Base-by-base conservation (phyloP, 177 flowering plant species). In the Vitis hybrid region DNA sequence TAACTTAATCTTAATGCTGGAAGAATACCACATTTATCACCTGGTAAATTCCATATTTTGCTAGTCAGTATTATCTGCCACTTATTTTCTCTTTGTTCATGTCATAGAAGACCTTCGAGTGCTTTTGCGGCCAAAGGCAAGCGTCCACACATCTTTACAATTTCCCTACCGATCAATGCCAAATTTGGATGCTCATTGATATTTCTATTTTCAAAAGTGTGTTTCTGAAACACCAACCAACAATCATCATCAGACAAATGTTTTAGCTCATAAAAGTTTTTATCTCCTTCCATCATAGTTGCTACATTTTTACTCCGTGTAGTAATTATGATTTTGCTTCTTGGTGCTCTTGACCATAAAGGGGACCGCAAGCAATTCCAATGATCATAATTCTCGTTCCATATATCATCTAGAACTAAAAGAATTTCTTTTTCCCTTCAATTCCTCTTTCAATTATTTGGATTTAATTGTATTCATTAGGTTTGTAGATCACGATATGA, bases 111-210 rank as follows among this genome's bases (percentile, higher is more conserved):
- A 18, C 66, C 56, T 3, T 70, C 81, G 6, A 71, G 6, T 12
- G 72, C 17, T 45, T 61, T 73, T 19, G 55, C 70, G 0, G 77
- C 80, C 23, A 77, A 52, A 7, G 80, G 74, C 3, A 73, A 40
- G 1, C 77, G 77, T 15, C 66, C 32, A 19, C 80, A 34, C 45
- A 5, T 34, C 1, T 0, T 34, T 0, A 34, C 45, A 5, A 34
- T 34, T 5, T 34, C 45, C 45, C 5, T 34, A 8, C 60, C 51
- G 26, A 54, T 32, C 12, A 10, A 11, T 32, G 17, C n/a, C 32
- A 67, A 21, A 13, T 67, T 34, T 0, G 55, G 1, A 67, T 11
- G 62, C 5, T 6, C 54, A 17, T 56, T 2, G 2, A 23, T 23
- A 2, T 0, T 30, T 2, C 3, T 2, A 57, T 23, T 34, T 13